A percentile compares a stretch with the other conserved stretches of the same genome.
These are phyloP conservation scores for Lecanicillium sp. DNA, from an alignment of 2,329 filamentous ascomycete species.

Conservation along the genomic window DNA sequence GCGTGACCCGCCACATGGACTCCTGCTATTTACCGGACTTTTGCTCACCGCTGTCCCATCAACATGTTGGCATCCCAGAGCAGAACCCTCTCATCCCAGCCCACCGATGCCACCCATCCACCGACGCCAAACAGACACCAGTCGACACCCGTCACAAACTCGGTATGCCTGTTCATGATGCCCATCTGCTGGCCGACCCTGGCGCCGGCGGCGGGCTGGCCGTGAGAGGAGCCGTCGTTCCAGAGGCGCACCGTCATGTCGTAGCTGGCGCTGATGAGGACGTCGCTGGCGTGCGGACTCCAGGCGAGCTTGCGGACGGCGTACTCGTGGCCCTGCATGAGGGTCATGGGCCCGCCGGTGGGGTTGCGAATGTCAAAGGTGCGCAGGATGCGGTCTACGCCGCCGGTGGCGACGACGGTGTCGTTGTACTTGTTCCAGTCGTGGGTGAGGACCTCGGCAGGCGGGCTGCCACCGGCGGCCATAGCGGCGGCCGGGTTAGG, in stretches of 20 bases:
- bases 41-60: slow-evolving; percentile 17
- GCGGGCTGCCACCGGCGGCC: slow-evolving; percentile 39
- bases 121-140: slow-evolving; percentile 96
- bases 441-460: slow-evolving; percentile 81
- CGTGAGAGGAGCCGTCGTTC: slow-evolving; percentile 60
- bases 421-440: slow-evolving; percentile 99
- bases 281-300: slow-evolving; percentile 88
- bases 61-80: slow-evolving; percentile 78
- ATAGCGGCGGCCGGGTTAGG: too few relatives aligned
- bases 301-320: slow-evolving; percentile 80
- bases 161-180: slow-evolving; percentile 85
- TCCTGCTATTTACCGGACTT: too few relatives aligned
- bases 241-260: slow-evolving; percentile 97
- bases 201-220: slow-evolving; percentile 28
- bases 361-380: slow-evolving; percentile 86
- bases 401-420: slow-evolving; percentile 75
- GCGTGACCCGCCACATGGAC: too few relatives aligned
- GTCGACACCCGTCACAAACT: slow-evolving; percentile 93
- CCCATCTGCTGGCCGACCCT: slow-evolving; percentile 65
- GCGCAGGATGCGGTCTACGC: slow-evolving; percentile 79
- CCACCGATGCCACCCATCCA: slow-evolving; percentile 90
- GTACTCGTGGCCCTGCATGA: slow-evolving; percentile 83
- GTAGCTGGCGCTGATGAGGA: slow-evolving; percentile 84
- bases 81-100: slow-evolving; percentile 87
- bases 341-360: slow-evolving; percentile 59